Base-by-base conservation (phyloP, 441 rosid species). In the Mallotus repandus region DNA sequence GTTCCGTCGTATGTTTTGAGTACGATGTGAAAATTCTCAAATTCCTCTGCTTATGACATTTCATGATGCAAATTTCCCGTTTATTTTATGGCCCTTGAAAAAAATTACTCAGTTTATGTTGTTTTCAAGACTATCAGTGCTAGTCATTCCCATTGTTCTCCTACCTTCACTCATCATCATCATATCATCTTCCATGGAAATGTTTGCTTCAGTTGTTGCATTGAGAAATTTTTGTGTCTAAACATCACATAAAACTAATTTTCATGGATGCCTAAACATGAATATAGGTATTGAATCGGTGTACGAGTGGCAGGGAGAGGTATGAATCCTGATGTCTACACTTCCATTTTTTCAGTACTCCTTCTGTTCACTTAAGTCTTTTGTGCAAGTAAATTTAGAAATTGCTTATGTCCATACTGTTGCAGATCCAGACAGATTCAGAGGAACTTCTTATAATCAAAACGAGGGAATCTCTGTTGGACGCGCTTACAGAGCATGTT, bases 371-470 rank as follows among this genome's bases (percentile, higher is more conserved):
- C 18, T 2, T n/a, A 66, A 41, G 71, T 70, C 71, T 55, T 29
- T 41, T 15, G 15, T 69, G 19, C 29, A n/a, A 54, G 7, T 38
- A n/a, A 1, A 29, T 18, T 35, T 57, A 41, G 62, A 69, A 46
- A 21, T 56, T 22, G 56, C 18, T 45, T 52, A 45, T 38, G 52
- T 63, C 10, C 32, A 6, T 57, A 45, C 4, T 68, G 58, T 35
- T 82, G 75, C 89, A 95, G 99, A 77, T 95, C 64, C 89, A 86
- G 78, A 83, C 88, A 61, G 98, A 93, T 74, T 77, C 94, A 0
- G 98, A 95, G 85, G 99, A 92, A 63, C 85, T 95, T 55, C 87
- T 95, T 12, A 91, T 91, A 70, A 95, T 95, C 83, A 95, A 92
- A 84, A 95, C 99, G n/a, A 87, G 97, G 83, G 88, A 91, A 64